Percentiles rank a stretch among this genome's conserved stretches.
phyloP scores from a whole-genome alignment of 805 yeast species.

The Clavispora santaluciae region DNA sequence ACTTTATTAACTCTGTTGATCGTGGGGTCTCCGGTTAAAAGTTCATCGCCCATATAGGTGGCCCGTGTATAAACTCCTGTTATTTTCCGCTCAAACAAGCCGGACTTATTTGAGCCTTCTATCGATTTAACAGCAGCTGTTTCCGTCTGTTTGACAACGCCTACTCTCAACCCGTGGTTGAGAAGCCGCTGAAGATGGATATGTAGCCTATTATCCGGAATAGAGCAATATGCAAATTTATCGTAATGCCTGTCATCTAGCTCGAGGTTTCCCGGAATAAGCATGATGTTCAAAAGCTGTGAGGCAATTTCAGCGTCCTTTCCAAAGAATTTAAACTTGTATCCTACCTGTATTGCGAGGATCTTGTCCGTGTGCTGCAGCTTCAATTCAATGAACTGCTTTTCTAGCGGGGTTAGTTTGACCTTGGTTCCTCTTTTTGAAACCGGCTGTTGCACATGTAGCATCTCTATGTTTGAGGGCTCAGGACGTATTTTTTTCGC shows the following conservation, averaged over 20 bases:
- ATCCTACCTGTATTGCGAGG: slow-evolving; percentile 84
- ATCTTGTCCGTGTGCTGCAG: slow-evolving; percentile 57
- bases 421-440: not conserved
- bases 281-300: slow-evolving; percentile 60
- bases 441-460: not conserved
- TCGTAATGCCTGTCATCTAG: slow-evolving; percentile 49
- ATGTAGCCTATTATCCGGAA: slow-evolving; percentile 74
- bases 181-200: slow-evolving; percentile 72
- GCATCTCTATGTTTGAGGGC: too few relatives aligned
- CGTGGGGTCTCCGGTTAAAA: slow-evolving; percentile 13
- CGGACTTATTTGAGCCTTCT: slow-evolving; percentile 42
- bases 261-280: slow-evolving; percentile 63
- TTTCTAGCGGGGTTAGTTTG: slow-evolving; percentile 64
- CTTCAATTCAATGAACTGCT: slow-evolving; percentile 69
- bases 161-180: slow-evolving; percentile 72
- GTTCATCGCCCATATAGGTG: slow-evolving; percentile 67
- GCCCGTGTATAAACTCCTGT: slow-evolving; percentile 76
- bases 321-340: slow-evolving; percentile 83
- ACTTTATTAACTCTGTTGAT: slow-evolving; percentile 8
- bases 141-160: slow-evolving; percentile 81
- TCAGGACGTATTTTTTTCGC: not conserved
- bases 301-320: slow-evolving; percentile 76
- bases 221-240: slow-evolving; percentile 73
- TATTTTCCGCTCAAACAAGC: slow-evolving; percentile 62
- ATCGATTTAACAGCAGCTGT: slow-evolving; percentile 66